Percentiles rank a stretch among this genome's conserved stretches.
Evolutionary conservation across 31 red algal species (phyloP).

Genomic region (Asparagopsis taxiformis): DNA sequence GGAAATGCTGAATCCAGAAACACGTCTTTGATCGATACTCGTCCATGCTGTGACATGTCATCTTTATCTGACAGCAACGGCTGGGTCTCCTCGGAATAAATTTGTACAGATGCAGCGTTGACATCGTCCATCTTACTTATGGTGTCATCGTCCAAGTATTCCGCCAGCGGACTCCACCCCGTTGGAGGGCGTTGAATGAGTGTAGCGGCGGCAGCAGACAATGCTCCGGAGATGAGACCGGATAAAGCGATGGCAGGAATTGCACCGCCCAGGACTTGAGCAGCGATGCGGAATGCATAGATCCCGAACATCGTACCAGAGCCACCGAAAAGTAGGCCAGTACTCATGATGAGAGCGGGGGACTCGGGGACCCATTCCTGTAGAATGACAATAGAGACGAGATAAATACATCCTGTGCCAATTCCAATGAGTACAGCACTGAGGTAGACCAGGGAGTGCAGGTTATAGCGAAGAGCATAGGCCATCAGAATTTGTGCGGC

Average conservation of each 20-base stretch:
- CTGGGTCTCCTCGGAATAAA: neutral
- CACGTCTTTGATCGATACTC: conserved; percentile 21
- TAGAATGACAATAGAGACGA: conserved; percentile 33
- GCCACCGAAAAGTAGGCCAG: conserved; percentile 25
- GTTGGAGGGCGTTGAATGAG: conserved; percentile 1
- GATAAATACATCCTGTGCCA: conserved; percentile 30
- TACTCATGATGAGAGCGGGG: conserved; percentile 21
- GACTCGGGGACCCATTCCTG: conserved; percentile 47
- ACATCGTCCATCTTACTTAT: neutral
- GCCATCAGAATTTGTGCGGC: conserved; percentile 25
- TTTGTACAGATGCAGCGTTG: neutral
- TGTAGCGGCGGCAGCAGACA: conserved; percentile 9
- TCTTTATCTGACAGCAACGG: neutral
- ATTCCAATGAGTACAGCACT: conserved; percentile 10
- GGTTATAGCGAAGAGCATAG: neutral
- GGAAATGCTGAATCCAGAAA: conserved; percentile 18
- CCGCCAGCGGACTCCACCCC: neutral
- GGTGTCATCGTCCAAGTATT: neutral
- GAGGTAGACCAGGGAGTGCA: neutral
- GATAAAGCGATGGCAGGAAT: conserved; percentile 9
- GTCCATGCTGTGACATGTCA: no score
- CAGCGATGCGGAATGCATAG: neutral
- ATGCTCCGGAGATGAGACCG: conserved; percentile 4
- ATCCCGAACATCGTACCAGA: conserved; percentile 35
- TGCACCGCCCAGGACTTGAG: neutral